Evolutionary conservation across 2,329 filamentous ascomycete species (phyloP), one percentile per base, ranked within the genome.

Genomic region (Arthrobotrys iridis): DNA sequence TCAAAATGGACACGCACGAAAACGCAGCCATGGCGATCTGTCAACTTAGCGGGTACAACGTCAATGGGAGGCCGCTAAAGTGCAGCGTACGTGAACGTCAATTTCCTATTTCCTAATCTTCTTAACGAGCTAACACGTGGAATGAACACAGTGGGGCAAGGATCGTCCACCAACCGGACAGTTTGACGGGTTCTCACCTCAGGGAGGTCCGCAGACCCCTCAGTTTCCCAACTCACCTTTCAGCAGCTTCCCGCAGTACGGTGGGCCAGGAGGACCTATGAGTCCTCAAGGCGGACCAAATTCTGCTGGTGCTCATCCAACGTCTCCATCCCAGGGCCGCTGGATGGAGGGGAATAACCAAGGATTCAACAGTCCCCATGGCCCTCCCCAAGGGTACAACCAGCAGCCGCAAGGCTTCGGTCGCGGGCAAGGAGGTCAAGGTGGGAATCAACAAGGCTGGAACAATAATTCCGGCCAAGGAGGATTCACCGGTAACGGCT

Each of bases 1-100:
- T 99, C 83, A 99, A 99, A 86, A 97, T 99, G 93, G 95, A 99
- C 82, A 91, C 90, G 4, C 95, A 99, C 81, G 95, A 99, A 84
- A 97, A 97, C 81, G 95, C 95, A 2, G 93, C 95, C 64, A 97
- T 97, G 91, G 93, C 93, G 33, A 99, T 99, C 81, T 99, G 95
- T 84, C 93, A 98, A 82, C 87, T 99, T 81, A 98, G 94, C 80
- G 94, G 94, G 30, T 99, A 98, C 85, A 96, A 97, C 79, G 94
- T 99, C 80, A 97, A 99, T 80, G 95, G 95, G 60, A 90, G 95
- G 78, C 95, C 95, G 62, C 84, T 99, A 79, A 99, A 99, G 87
- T 99, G 95, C 87, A 98, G 94, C 83, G 94, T 98, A 91, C 85
- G 94, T 90, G 75, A 24, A 59, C n/a, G 1, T 33, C 13, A 59